phyloP scores from a whole-genome alignment of 148 eudicot species.

The Silene uniflora region DNA sequence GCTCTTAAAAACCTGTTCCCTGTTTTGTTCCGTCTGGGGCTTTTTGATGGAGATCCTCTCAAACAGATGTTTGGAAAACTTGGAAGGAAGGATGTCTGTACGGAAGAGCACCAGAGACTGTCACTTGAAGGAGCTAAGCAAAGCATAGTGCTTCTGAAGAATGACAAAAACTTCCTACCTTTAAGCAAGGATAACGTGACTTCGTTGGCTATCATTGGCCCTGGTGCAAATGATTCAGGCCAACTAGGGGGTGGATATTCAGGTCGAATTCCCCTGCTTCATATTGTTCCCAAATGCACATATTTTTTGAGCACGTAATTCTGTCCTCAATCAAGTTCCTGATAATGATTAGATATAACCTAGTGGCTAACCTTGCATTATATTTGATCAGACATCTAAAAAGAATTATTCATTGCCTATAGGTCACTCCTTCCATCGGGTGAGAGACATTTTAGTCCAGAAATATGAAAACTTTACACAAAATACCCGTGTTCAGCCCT shows the following conservation, averaged over 20 bases:
- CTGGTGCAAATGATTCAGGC: constrained; percentile 57
- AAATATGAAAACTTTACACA: not conserved
- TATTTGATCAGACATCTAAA: too few relatives aligned
- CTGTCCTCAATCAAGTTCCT: not conserved
- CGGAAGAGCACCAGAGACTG: constrained; percentile 53
- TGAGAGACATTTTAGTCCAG: too few relatives aligned
- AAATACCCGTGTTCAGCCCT: not conserved
- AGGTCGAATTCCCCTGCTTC: constrained; percentile 38
- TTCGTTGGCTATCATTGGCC: constrained; percentile 78
- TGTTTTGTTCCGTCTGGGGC: constrained; percentile 74
- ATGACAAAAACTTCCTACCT: constrained; percentile 65
- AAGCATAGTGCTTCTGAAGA: constrained; percentile 93
- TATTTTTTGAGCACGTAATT: not conserved
- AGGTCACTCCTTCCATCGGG: too few relatives aligned
- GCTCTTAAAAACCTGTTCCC: constrained; percentile 72
- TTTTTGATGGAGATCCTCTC: constrained; percentile 69
- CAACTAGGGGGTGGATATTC: constrained; percentile 73
- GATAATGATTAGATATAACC: not conserved
- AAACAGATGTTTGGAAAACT: constrained; percentile 50
- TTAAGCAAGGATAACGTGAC: constrained; percentile 46
- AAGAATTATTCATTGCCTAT: too few relatives aligned
- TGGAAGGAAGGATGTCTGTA: constrained; percentile 70
- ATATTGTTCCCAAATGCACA: not conserved
- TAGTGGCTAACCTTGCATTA: too few relatives aligned
- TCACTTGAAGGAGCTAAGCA: constrained; percentile 89